A percentile compares a stretch with the other conserved stretches of the same genome.
These are phyloP conservation scores for Leishmania guyanensis DNA, from an alignment of 208 protist species.

Conservation along the genomic window DNA sequence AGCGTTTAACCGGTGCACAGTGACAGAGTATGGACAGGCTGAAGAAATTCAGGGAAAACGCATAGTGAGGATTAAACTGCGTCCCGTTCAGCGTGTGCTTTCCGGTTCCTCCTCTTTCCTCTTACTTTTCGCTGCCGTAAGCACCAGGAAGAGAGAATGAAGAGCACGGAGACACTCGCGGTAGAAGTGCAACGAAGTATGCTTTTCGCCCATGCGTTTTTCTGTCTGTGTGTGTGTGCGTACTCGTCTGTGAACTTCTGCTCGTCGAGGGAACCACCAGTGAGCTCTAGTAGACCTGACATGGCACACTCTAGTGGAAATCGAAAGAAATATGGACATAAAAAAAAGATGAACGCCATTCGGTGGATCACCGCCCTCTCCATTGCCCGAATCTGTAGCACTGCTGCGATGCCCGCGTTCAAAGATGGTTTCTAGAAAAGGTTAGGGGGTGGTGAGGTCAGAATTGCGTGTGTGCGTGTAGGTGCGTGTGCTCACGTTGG, in stretches of 20 bases:
- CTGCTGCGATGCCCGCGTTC: no score
- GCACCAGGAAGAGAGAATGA: not conserved
- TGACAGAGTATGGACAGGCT: not conserved
- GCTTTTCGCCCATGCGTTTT: not conserved
- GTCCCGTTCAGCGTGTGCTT: not conserved
- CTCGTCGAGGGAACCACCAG: not conserved
- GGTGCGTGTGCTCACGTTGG: not conserved
- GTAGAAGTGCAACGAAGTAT: not conserved
- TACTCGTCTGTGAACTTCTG: not conserved
- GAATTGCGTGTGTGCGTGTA: constrained; percentile 6
- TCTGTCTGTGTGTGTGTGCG: not conserved
- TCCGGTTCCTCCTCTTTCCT: not conserved
- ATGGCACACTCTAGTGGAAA: no score
- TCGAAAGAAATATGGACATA: no score
- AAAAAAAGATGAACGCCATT: no score
- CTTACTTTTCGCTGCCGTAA: not conserved
- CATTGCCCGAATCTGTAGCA: no score
- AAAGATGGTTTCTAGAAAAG: no score
- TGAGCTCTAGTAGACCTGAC: no score
- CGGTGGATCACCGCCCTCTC: no score
- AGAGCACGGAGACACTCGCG: not conserved
- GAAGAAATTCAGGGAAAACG: not conserved
- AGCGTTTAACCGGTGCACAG: not conserved
- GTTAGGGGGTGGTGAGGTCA: not conserved
- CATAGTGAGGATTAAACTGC: no score